A percentile compares a stretch with the other conserved stretches of the same genome.
Evolutionary conservation across 1,139 yeast species (phyloP).

Genomic region (Geotrichum australiense): DNA sequence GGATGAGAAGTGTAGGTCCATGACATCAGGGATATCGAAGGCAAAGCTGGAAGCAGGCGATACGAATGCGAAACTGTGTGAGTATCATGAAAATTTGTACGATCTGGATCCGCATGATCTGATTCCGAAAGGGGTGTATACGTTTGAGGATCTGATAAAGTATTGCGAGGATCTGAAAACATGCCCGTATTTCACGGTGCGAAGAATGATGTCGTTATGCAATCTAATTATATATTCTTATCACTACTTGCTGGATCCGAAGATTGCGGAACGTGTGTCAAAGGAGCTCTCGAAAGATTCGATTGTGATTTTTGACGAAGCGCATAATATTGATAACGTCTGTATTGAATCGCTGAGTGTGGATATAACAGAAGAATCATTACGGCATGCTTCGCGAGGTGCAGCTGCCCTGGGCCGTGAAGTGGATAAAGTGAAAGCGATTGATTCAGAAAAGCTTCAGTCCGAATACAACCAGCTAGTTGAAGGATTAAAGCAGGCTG

Average conservation of each 20-base stretch:
- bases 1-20: slow-evolving; percentile 90
- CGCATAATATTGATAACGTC: slow-evolving; percentile 96
- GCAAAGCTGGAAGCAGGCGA: slow-evolving; percentile 58
- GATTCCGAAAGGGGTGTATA: slow-evolving; percentile 88
- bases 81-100: slow-evolving; percentile 81
- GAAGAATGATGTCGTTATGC: slow-evolving; percentile 96
- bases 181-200: slow-evolving; percentile 94
- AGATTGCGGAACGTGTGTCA: slow-evolving; percentile 93
- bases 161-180: slow-evolving; percentile 74
- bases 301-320: slow-evolving; percentile 94
- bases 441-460: slow-evolving; percentile 77
- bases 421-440: slow-evolving; percentile 76
- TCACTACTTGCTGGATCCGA: slow-evolving; percentile 92
- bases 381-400: slow-evolving; percentile 73
- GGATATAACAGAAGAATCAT: slow-evolving; percentile 78
- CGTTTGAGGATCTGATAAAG: slow-evolving; percentile 73
- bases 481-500: slow-evolving; percentile 78
- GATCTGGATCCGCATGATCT: slow-evolving; percentile 81
- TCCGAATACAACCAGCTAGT: slow-evolving; percentile 88
- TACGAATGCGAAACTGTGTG: slow-evolving; percentile 58
- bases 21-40: slow-evolving; percentile 86
- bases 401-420: slow-evolving; percentile 65
- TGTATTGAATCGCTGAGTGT: slow-evolving; percentile 92
- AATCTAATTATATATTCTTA: slow-evolving; percentile 92
- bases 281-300: slow-evolving; percentile 86